These are phyloP conservation scores for Aspergillus sclerotioniger DNA, from an alignment of 495 filamentous ascomycete genomes.

Conservation along the genomic window DNA sequence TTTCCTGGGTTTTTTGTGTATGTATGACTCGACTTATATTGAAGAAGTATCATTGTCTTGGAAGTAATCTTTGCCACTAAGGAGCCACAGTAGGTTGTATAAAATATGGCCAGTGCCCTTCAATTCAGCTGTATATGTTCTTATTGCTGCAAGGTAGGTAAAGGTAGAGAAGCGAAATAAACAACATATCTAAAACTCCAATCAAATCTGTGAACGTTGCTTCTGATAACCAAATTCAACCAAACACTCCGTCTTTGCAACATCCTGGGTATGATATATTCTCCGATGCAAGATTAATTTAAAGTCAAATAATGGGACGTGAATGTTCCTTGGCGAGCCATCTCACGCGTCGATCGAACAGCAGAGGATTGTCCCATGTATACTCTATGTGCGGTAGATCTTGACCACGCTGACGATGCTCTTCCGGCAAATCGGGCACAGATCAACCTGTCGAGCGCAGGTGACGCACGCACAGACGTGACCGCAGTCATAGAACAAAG, in stretches of 20 bases:
- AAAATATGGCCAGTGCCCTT: too few relatives aligned
- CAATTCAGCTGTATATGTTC: too few relatives aligned
- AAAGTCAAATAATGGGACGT: conserved; percentile 9
- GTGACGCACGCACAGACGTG: conserved; percentile 63
- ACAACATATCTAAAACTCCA: neutral
- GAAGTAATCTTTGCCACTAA: too few relatives aligned
- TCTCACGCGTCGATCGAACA: too few relatives aligned
- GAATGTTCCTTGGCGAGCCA: conserved; percentile 7
- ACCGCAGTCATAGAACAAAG: conserved; percentile 64
- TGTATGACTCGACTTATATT: too few relatives aligned
- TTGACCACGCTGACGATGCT: conserved; percentile 57
- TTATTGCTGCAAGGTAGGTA: too few relatives aligned
- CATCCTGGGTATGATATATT: conserved; percentile 25
- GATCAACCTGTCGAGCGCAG: conserved; percentile 61
- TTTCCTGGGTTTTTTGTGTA: too few relatives aligned
- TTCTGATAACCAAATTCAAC: neutral
- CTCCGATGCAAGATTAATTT: conserved; percentile 12
- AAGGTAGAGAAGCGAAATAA: neutral
- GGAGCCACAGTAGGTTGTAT: too few relatives aligned
- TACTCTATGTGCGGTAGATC: conserved; percentile 48
- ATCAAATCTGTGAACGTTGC: neutral
- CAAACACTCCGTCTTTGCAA: neutral
- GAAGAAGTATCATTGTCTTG: too few relatives aligned
- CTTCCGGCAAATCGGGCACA: conserved; percentile 64
- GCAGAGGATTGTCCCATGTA: too few relatives aligned